Percentiles rank a stretch among this genome's conserved stretches.
Conservation (phyloP, 148 eudicot species). For the Spergularia bocconei region DNA sequence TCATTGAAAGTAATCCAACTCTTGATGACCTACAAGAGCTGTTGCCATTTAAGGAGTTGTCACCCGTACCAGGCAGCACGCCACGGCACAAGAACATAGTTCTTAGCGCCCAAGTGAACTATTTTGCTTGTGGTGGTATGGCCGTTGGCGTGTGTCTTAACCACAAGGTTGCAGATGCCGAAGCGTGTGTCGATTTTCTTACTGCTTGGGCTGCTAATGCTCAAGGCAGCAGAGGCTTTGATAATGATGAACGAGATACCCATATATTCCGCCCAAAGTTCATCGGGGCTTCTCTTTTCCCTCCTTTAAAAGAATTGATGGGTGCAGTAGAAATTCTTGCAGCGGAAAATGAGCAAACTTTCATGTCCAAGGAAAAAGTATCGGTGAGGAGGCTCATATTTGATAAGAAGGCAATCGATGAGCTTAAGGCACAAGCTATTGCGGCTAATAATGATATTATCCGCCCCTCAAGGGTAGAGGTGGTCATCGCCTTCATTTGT, state of each 20-base stretch:
- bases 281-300: slow-evolving; percentile 10
- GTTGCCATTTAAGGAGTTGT: neutral
- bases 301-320: neutral
- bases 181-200: slow-evolving; percentile 10
- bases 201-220: slow-evolving; percentile 30
- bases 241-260: too few relatives aligned
- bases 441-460: neutral
- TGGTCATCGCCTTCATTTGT: neutral
- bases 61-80: neutral
- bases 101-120: slow-evolving; percentile 19
- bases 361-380: neutral
- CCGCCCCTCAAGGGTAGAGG: neutral
- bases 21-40: neutral
- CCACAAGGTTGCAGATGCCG: slow-evolving; percentile 32
- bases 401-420: neutral
- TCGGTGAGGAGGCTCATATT: neutral
- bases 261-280: neutral
- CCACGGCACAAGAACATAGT: slow-evolving; percentile 1
- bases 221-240: neutral
- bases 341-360: neutral
- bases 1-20: neutral
- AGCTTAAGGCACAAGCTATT: neutral
- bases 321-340: too few relatives aligned
- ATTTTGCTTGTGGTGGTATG: slow-evolving; percentile 33
- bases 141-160: slow-evolving; percentile 24